Evolutionary conservation across 2,329 filamentous ascomycete species (phyloP), one percentile per base, ranked within the genome.

Genomic region (Stemphylium vesicarium): DNA sequence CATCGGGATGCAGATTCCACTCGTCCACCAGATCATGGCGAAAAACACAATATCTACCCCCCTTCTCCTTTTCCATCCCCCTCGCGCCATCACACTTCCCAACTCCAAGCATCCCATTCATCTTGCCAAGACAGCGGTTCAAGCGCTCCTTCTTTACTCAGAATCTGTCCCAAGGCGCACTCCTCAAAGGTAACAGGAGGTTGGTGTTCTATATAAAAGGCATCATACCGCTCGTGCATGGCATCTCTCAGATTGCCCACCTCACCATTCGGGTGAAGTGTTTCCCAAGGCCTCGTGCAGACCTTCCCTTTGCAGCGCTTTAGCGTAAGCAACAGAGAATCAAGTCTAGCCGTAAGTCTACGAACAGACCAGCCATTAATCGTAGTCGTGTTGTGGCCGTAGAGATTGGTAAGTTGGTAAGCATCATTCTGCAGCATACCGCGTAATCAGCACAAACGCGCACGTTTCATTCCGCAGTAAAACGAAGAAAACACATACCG

Each of bases 221-320:
- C 57, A 60, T 88, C 84, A 37, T 80, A 87, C 0, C 64, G 64
- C 0, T 63, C 15, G 4, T 74, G 48, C 50, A 88, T 71, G 0
- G 85, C 85, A 47, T 85, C 82, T 0, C 69, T 66, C 2, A 88
- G 71, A 20, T 69, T 84, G 24, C 69, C 67, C 0, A 88, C 85
- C 24, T 79, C 66, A 0, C 82, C 82, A 0, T 71, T 70, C 0
- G 85, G 85, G 60, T 88, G 84, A 4, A 88, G 70, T 4, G 78
- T 78, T 18, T 76, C 75, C 86, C 86, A 88, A 0, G 86, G 86
- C 16, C 80, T 69, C 3, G 80, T 75, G 62, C 86, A 88, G 0
- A 77, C 76, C 6, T 75, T 63, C 5, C 79, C 83, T 64, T 82
- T 82, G 72, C 86, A 88, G 10, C 83, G 83, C 74, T 88, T 88